Base-by-base conservation (phyloP, 805 yeast species). In the Pichia nakasei region DNA sequence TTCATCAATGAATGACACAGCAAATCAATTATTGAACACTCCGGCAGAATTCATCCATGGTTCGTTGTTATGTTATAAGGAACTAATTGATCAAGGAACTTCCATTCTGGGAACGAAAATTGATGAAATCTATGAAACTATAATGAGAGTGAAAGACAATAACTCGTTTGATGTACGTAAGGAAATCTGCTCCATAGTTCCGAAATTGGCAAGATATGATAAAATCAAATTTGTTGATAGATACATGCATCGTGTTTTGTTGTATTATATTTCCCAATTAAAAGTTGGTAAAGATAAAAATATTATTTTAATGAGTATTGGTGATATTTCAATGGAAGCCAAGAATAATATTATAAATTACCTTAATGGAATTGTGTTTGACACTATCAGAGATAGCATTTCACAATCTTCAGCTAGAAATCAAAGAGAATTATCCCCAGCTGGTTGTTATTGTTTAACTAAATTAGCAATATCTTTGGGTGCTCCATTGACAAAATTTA, bases 381-480 rank as follows among this genome's bases (percentile, higher is more conserved):
- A 82, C 42, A 85, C 81, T 51, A 77, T 89, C 19, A 70, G 88
- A 54, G 96, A 88, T 46, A 89, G 93, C 0, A 67, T 91, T 22
- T 67, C 76, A 1, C 69, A 82, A 8, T 80, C 76, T 54, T 65
- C 69, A n/a, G 70, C 76, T 27, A 76, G 78, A 49, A 61, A 70
- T 3, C 72, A 89, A 46, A 82, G 78, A 56, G 88, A 83, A 39
- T 78, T 83, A 37, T 95, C 86, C 51, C 82, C 85, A 0, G 88
- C 95, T 1, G 76, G 91, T 19, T 91, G 89, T 55, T 85, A 84
- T 53, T 93, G 97, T 59, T 72, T 91, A 37, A 86, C 94, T 0
- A 84, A 86, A 63, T 65, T 93, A 32, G 89, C 96, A 0, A 73
- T 74, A 22, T 91, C 97, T 0, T 86, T 91, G 15, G 97, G 97